phyloP scores from a whole-genome alignment of 139 green algal species.

The Chlamydomonas sp. region DNA sequence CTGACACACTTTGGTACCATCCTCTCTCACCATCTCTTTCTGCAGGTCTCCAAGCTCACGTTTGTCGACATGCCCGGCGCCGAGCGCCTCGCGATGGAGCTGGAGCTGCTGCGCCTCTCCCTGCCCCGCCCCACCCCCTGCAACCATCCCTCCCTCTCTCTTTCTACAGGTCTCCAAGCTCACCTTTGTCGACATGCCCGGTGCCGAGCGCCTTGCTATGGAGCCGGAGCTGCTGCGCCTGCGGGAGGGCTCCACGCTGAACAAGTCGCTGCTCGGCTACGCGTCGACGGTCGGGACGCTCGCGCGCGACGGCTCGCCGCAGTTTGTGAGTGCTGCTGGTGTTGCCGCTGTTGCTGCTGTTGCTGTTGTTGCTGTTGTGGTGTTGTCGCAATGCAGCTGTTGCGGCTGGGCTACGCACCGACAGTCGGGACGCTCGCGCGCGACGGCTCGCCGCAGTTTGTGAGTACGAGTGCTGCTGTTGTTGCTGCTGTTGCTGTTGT shows the following conservation, averaged over 20 bases:
- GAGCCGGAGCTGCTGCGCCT: slow-evolving; percentile 61
- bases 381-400: too few relatives aligned
- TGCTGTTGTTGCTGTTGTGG: too few relatives aligned
- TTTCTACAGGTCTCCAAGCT: slow-evolving; percentile 38
- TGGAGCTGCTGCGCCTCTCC: slow-evolving; percentile 57
- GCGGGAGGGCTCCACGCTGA: slow-evolving; percentile 44
- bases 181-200: slow-evolving; percentile 58
- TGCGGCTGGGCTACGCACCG: too few relatives aligned
- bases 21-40: background rate
- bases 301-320: slow-evolving; percentile 19
- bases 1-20: background rate
- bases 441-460: too few relatives aligned
- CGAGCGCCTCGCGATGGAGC: slow-evolving; percentile 57
- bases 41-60: slow-evolving; percentile 39
- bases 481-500: too few relatives aligned
- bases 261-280: slow-evolving; percentile 38
- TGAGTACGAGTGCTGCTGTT: too few relatives aligned
- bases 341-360: too few relatives aligned
- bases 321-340: too few relatives aligned
- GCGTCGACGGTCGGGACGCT: slow-evolving; percentile 18
- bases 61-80: slow-evolving; percentile 63
- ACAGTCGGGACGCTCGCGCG: too few relatives aligned
- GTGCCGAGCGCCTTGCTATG: slow-evolving; percentile 53
- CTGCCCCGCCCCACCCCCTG: too few relatives aligned
- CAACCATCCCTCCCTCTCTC: background rate